Conservation (phyloP, 1,284 basidiomycete species). For the Trichosporon inkin region DNA sequence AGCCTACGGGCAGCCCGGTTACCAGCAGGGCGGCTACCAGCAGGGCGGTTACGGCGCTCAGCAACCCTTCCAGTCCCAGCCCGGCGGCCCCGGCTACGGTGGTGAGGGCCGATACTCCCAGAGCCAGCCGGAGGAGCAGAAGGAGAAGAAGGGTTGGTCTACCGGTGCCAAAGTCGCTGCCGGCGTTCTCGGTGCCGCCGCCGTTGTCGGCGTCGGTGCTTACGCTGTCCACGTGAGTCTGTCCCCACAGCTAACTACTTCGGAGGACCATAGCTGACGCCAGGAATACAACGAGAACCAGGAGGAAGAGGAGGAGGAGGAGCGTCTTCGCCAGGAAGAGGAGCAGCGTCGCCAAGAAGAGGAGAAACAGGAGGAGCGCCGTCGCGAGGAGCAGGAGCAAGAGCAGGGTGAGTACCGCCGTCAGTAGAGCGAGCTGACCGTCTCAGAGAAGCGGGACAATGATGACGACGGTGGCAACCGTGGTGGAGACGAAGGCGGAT, state of each 20-base stretch:
- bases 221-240: not conserved
- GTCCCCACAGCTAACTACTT: not conserved
- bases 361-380: not conserved
- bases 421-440: not conserved
- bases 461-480: not conserved
- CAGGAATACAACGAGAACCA: constrained; percentile 5
- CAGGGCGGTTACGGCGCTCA: not conserved
- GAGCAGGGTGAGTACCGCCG: not conserved
- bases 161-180: constrained; percentile 1
- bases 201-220: not conserved
- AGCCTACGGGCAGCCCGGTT: too few relatives aligned
- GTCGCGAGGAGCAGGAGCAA: not conserved
- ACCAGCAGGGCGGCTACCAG: too few relatives aligned
- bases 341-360: not conserved
- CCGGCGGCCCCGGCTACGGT: not conserved
- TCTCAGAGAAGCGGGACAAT: not conserved
- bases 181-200: not conserved
- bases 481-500: not conserved
- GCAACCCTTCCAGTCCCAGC: not conserved
- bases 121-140: not conserved
- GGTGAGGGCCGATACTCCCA: not conserved
- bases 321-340: not conserved
- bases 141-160: not conserved
- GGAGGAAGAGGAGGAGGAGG: constrained; percentile 5
- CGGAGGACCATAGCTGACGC: not conserved